A percentile compares a stretch with the other conserved stretches of the same genome.
Conservation (phyloP, 2,329 filamentous ascomycete species). For the Botrytis aclada region DNA sequence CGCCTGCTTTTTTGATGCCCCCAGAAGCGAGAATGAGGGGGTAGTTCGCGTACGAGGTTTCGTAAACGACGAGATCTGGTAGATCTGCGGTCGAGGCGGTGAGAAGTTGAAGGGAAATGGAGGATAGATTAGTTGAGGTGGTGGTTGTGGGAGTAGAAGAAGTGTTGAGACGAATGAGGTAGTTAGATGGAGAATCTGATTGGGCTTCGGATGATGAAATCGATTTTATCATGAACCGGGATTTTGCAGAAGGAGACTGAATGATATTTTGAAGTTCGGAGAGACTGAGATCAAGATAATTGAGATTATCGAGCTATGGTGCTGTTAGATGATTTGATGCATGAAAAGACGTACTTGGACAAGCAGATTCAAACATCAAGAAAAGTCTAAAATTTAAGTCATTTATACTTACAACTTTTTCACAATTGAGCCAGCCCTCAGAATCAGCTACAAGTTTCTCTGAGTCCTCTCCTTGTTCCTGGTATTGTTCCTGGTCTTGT, state of each 20-base stretch:
- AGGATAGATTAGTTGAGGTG: conserved; percentile 22
- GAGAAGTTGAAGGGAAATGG: conserved; percentile 36
- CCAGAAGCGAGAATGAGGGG: conserved; percentile 43
- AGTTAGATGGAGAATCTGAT: conserved; percentile 31
- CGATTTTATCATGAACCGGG: conserved; percentile 40
- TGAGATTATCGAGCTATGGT: conserved; percentile 19
- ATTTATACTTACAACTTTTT: conserved; percentile 40
- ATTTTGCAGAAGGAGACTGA: conserved; percentile 38
- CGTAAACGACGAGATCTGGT: conserved; percentile 45
- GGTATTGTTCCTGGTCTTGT: conserved; percentile 38
- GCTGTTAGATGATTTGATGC: conserved; percentile 34
- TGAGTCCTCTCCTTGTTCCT: conserved; percentile 41
- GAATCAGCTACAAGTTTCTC: conserved; percentile 40
- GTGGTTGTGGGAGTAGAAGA: conserved; percentile 22
- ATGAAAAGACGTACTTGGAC: background rate
- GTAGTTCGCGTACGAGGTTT: conserved; percentile 46
- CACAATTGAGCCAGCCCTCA: conserved; percentile 44
- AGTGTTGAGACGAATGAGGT: conserved; percentile 40
- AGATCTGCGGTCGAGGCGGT: conserved; percentile 40
- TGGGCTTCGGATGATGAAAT: conserved; percentile 31
- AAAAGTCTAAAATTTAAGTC: background rate
- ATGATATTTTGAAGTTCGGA: conserved; percentile 40
- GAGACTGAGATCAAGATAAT: conserved; percentile 39
- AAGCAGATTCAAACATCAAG: background rate
- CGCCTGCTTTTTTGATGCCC: conserved; percentile 43